Evolutionary conservation across 768 basidiomycete genomes (phyloP).

Genomic region (Sarcodon aspratus): DNA sequence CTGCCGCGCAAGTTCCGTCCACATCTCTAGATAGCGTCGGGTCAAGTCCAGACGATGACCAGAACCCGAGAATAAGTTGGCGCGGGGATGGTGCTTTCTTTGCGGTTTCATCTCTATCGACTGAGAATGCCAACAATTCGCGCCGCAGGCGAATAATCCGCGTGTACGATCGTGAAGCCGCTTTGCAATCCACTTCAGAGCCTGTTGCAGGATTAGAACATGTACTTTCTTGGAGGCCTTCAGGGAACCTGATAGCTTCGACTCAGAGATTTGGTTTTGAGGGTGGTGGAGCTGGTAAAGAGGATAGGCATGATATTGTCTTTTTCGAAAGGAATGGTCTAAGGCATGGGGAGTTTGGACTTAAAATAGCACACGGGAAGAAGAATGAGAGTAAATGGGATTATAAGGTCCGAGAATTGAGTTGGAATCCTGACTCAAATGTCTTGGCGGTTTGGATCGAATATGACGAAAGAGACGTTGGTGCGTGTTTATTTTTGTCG

Average conservation of each 20-base stretch:
- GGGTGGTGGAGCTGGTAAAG: constrained; percentile 54
- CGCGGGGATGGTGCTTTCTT: constrained; percentile 89
- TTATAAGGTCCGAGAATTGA: constrained; percentile 63
- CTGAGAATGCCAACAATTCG: not conserved
- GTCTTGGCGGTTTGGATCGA: constrained; percentile 82
- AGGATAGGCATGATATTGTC: constrained; percentile 71
- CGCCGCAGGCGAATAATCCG: constrained; percentile 42
- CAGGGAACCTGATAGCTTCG: constrained; percentile 74
- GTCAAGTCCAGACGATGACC: constrained; percentile 62
- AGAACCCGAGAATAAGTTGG: constrained; percentile 73
- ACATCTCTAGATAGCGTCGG: constrained; percentile 29
- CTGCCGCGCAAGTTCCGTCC: constrained; percentile 46
- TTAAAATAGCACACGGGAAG: constrained; percentile 23
- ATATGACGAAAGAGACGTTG: constrained; percentile 51
- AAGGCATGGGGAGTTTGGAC: constrained; percentile 77
- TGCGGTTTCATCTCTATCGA: constrained; percentile 60
- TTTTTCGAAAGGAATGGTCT: constrained; percentile 96
- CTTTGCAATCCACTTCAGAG: constrained; percentile 79
- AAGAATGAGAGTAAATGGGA: constrained; percentile 38
- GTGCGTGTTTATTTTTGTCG: constrained; percentile 29
- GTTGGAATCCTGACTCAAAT: constrained; percentile 85
- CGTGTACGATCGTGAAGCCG: constrained; percentile 65
- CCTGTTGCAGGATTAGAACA: constrained; percentile 76
- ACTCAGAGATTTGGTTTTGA: constrained; percentile 77
- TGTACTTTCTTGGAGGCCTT: constrained; percentile 73